These are phyloP conservation scores for Eucalyptus fibrosa DNA, from an alignment of 345 rosid genomes.

Conservation along the genomic window DNA sequence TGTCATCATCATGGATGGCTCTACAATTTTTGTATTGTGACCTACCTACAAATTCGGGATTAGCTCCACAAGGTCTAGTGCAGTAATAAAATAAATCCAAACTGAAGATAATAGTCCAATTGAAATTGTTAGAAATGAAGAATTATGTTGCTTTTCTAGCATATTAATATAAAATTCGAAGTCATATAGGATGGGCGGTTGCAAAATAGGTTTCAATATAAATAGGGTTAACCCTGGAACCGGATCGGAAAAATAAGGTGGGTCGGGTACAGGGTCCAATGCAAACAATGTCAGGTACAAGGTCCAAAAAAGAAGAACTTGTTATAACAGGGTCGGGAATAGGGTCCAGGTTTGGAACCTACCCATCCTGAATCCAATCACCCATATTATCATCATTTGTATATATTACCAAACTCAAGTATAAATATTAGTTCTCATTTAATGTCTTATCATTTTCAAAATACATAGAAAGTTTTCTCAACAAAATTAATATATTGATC, in stretches of 20 bases:
- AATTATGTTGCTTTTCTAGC: rapidly evolving
- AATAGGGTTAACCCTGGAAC: no score
- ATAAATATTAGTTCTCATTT: not conserved
- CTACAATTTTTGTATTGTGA: no score
- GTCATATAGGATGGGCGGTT: no score
- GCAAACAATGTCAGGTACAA: rapidly evolving
- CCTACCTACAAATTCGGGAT: rapidly evolving
- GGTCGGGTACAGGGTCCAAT: no score
- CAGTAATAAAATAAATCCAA: no score
- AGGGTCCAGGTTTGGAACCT: rapidly evolving
- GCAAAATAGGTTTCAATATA: no score
- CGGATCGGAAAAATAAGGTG: rapidly evolving
- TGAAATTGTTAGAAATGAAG: no score
- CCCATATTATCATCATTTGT: not conserved
- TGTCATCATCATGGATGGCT: no score
- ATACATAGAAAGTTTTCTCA: not conserved
- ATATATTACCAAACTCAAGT: not conserved
- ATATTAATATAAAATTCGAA: no score
- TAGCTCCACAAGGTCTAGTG: no score
- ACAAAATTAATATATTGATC: rapidly evolving
- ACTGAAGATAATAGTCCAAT: rapidly evolving
- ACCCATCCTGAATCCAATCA: rapidly evolving
- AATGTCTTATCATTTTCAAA: not conserved
- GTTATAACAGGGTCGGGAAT: rapidly evolving
- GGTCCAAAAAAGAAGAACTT: no score